A percentile compares a stretch with the other conserved stretches of the same genome.
These are phyloP conservation scores for Stramenopiles sp. DNA, from an alignment of 352 stramenopile species.

Conservation along the genomic window DNA sequence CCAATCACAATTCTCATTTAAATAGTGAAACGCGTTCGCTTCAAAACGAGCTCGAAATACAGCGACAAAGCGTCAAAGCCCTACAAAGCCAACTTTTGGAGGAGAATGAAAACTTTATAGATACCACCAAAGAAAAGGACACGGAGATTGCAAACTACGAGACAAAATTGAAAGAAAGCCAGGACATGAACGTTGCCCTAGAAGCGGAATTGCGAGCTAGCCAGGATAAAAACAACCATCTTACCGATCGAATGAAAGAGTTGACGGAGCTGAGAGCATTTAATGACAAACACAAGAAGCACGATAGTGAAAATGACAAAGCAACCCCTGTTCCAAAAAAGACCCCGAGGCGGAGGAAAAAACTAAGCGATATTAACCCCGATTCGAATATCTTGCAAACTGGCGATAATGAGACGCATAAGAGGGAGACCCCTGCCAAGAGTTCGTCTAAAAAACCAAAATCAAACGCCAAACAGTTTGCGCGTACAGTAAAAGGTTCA, in stretches of 20 bases:
- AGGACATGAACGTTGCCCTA: not conserved
- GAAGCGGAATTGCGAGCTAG: not conserved
- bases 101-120: not conserved
- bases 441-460: not conserved
- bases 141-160: not conserved
- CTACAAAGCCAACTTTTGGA: not conserved
- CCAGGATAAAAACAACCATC: not conserved
- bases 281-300: not conserved
- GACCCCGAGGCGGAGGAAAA: not conserved
- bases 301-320: not conserved
- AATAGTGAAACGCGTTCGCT: not conserved
- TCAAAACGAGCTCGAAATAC: not conserved
- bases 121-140: not conserved
- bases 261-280: not conserved
- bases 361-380: conserved; percentile 5
- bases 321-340: not conserved
- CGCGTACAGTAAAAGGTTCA: conserved; percentile 2
- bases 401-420: not conserved
- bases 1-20: not conserved
- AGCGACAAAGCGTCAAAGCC: not conserved
- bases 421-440: not conserved
- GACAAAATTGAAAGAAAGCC: not conserved
- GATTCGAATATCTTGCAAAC: not conserved
- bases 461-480: not conserved
- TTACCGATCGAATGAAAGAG: not conserved